phyloP scores from a whole-genome alignment of 805 yeast species.

The Cyberlindnera mrakii region DNA sequence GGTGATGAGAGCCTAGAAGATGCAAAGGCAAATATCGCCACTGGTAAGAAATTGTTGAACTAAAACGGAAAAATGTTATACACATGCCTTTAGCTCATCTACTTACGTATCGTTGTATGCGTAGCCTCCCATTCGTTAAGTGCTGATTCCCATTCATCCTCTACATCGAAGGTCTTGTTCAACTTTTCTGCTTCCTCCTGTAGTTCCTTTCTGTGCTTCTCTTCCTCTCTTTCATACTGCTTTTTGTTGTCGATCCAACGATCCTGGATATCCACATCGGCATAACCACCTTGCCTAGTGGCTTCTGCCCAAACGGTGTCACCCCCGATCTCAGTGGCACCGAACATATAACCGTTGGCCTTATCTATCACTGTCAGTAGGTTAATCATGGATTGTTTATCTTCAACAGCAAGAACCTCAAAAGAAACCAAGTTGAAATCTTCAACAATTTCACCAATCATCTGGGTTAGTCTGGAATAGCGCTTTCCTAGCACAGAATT shows the following conservation, averaged over 20 bases:
- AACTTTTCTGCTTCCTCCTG: slow-evolving; percentile 35
- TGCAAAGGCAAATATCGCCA: slow-evolving; percentile 22
- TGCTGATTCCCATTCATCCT: slow-evolving; percentile 68
- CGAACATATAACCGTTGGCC: slow-evolving; percentile 91
- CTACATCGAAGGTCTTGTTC: slow-evolving; percentile 44
- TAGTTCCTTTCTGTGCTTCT: slow-evolving; percentile 36
- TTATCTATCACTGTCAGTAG: slow-evolving; percentile 75
- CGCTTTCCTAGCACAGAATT: slow-evolving; percentile 55
- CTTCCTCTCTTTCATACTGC: slow-evolving; percentile 61
- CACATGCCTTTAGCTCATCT: neutral
- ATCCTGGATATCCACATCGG: slow-evolving; percentile 73
- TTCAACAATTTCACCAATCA: slow-evolving; percentile 76
- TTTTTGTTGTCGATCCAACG: slow-evolving; percentile 90
- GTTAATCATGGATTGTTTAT: slow-evolving; percentile 86
- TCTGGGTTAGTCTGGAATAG: slow-evolving; percentile 62
- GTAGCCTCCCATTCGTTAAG: slow-evolving; percentile 51
- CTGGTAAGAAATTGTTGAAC: slow-evolving; percentile 22
- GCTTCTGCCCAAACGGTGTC: slow-evolving; percentile 98
- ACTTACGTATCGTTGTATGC: slow-evolving; percentile 25
- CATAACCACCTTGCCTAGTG: slow-evolving; percentile 65
- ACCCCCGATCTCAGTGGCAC: slow-evolving; percentile 92
- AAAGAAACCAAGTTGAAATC: slow-evolving; percentile 85
- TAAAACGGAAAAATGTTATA: neutral
- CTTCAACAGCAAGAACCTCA: slow-evolving; percentile 87
- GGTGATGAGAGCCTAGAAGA: slow-evolving; percentile 28